Conservation (phyloP, 1,139 yeast species). For the Blastobotrys apis region DNA sequence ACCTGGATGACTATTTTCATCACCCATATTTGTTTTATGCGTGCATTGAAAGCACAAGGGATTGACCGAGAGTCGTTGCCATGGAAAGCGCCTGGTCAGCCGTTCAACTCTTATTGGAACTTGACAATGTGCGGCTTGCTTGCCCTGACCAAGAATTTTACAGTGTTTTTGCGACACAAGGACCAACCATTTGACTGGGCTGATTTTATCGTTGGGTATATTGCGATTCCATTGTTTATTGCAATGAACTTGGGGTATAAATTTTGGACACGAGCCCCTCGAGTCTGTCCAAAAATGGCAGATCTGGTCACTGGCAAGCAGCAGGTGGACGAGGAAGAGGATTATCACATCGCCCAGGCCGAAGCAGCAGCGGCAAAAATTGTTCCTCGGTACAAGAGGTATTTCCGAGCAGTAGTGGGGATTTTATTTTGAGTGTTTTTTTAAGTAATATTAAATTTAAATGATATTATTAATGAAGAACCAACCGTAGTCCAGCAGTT, state of each 20-base stretch:
- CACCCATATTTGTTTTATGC: conserved; percentile 48
- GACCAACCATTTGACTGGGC: conserved; percentile 50
- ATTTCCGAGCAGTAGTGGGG: background rate
- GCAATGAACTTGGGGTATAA: conserved; percentile 57
- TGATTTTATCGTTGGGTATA: conserved; percentile 70
- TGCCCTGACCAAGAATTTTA: conserved; percentile 67
- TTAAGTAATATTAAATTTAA: background rate
- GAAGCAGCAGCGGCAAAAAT: background rate
- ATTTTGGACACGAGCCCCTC: conserved; percentile 29
- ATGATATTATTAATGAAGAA: conserved; percentile 4
- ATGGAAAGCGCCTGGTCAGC: conserved; percentile 49
- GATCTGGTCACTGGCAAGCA: conserved; percentile 7
- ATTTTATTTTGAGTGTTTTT: conserved; percentile 1
- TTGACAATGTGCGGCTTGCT: conserved; percentile 52
- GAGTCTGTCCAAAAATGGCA: conserved; percentile 5
- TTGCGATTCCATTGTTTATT: conserved; percentile 65
- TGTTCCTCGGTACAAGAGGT: background rate
- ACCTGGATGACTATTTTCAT: conserved; percentile 51
- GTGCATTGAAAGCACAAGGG: conserved; percentile 57
- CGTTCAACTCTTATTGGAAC: conserved; percentile 51
- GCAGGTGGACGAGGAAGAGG: conserved; percentile 1
- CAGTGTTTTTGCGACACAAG: conserved; percentile 48
- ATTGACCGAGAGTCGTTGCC: conserved; percentile 45
- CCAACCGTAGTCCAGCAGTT: conserved; percentile 2
- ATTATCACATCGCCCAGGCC: background rate